Percentiles rank a stretch among this genome's conserved stretches.
These are phyloP conservation scores for Vigna reflexopilosa DNA, from an alignment of 306 rosid species.

Conservation along the genomic window DNA sequence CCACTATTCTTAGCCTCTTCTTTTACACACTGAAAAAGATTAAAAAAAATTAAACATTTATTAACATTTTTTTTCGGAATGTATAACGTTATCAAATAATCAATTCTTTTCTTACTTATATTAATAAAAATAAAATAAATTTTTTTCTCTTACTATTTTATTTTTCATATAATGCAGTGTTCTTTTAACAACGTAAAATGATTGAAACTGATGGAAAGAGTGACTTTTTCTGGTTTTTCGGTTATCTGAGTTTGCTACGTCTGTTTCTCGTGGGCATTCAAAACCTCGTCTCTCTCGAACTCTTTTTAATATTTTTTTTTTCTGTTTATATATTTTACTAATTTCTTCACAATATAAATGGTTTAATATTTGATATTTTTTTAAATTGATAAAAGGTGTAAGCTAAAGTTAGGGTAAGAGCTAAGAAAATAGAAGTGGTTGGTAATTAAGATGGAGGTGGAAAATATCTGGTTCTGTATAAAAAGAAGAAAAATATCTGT, in stretches of 20 bases:
- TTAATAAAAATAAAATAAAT: too few relatives aligned
- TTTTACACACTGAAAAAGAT: background rate
- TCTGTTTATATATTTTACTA: too few relatives aligned
- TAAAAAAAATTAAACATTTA: background rate
- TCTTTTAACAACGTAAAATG: background rate
- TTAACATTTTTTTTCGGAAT: background rate
- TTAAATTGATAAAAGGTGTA: too few relatives aligned
- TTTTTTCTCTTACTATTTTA: too few relatives aligned
- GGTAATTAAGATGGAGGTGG: background rate
- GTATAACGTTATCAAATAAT: background rate
- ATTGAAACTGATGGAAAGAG: background rate
- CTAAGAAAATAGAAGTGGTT: background rate
- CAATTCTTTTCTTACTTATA: background rate
- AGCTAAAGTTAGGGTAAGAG: too few relatives aligned
- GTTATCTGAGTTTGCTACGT: background rate
- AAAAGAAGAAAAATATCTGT: slow-evolving; percentile 40
- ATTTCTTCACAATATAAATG: too few relatives aligned
- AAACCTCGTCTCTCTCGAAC: slow-evolving; percentile 24
- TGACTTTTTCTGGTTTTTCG: background rate
- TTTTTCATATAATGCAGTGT: too few relatives aligned
- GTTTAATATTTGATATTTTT: too few relatives aligned
- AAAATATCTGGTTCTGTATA: background rate
- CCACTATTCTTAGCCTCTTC: background rate
- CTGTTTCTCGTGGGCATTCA: background rate
- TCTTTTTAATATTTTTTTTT: background rate